Percentiles rank a stretch among this genome's conserved stretches.
These are phyloP conservation scores for Sextonia rubra DNA, from an alignment of 164 flowering plant species.

Conservation along the genomic window DNA sequence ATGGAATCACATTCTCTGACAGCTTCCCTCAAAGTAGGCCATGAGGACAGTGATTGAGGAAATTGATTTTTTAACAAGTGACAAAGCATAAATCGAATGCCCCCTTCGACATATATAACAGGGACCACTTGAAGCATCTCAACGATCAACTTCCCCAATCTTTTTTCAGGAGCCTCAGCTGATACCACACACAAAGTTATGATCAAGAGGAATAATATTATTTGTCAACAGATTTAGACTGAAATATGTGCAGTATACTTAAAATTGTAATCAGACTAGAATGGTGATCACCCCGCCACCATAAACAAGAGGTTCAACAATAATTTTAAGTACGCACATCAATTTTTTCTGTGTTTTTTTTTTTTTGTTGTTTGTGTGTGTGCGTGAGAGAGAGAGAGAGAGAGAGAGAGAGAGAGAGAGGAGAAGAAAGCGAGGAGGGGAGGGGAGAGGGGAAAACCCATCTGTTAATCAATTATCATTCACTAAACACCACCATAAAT, in stretches of 20 bases:
- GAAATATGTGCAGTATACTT: not conserved
- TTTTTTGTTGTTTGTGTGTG: no score
- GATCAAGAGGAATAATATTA: not conserved
- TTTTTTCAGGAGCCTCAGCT: conserved; percentile 26
- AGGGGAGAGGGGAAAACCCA: no score
- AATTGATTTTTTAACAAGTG: conserved; percentile 20
- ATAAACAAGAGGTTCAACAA: not conserved
- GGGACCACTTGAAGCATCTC: conserved; percentile 26
- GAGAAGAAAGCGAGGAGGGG: no score
- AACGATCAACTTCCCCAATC: conserved; percentile 18
- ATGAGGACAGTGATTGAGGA: conserved; percentile 19
- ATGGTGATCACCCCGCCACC: not conserved
- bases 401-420: no score
- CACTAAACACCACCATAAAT: no score
- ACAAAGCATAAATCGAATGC: conserved; percentile 21
- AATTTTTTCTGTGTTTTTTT: no score
- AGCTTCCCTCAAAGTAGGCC: conserved; percentile 24
- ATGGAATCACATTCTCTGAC: conserved; percentile 13
- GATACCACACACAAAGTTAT: conserved; percentile 5
- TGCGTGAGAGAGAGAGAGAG: no score
- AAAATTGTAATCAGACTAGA: not conserved
- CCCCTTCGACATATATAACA: conserved; percentile 25
- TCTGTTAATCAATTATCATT: no score
- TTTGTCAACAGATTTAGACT: not conserved
- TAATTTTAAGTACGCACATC: not conserved